Percentiles rank a stretch among this genome's conserved stretches.
Evolutionary conservation across 768 basidiomycete species (phyloP).

Genomic region (Termitomyces heimii): DNA sequence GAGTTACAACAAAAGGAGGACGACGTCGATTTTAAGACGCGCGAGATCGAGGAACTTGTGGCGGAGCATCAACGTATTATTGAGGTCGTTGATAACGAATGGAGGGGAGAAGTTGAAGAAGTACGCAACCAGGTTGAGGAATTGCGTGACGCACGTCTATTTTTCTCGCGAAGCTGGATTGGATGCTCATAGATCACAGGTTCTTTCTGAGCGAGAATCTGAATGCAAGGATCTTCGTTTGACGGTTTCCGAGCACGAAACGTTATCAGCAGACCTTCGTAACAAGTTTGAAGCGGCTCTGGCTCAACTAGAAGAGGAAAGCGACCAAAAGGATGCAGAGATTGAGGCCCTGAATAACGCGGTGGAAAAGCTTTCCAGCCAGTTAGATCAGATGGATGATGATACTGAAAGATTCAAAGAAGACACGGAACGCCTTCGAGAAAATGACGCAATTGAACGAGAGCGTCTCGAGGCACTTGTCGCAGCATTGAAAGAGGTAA

Average conservation of each 20-base stretch:
- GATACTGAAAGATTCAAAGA: conserved; percentile 75
- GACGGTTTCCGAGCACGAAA: conserved; percentile 70
- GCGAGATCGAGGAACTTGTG: conserved; percentile 76
- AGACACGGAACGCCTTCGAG: conserved; percentile 57
- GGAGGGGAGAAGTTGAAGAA: conserved; percentile 85
- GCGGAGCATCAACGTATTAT: conserved; percentile 70
- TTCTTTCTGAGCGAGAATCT: conserved; percentile 71
- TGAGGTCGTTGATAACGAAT: conserved; percentile 72
- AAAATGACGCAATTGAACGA: conserved; percentile 69
- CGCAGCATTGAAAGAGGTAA: conserved; percentile 75
- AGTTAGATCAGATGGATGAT: conserved; percentile 82
- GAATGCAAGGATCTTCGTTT: conserved; percentile 73
- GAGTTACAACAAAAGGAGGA: conserved; percentile 85
- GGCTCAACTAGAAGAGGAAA: conserved; percentile 71
- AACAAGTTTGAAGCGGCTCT: conserved; percentile 70
- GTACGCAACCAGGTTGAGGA: conserved; percentile 75
- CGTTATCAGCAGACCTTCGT: conserved; percentile 63
- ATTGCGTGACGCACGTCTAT: conserved; percentile 54
- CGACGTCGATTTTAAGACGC: conserved; percentile 72
- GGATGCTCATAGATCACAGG: conserved; percentile 31
- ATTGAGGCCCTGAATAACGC: conserved; percentile 68
- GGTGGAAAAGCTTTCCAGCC: conserved; percentile 74
- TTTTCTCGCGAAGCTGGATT: background rate
- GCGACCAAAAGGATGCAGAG: conserved; percentile 76
- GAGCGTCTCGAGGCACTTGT: conserved; percentile 64